Evolutionary conservation across 106 monocot species (phyloP), one percentile per base, ranked within the genome.

Genomic region (Dactylorhiza incarnata): DNA sequence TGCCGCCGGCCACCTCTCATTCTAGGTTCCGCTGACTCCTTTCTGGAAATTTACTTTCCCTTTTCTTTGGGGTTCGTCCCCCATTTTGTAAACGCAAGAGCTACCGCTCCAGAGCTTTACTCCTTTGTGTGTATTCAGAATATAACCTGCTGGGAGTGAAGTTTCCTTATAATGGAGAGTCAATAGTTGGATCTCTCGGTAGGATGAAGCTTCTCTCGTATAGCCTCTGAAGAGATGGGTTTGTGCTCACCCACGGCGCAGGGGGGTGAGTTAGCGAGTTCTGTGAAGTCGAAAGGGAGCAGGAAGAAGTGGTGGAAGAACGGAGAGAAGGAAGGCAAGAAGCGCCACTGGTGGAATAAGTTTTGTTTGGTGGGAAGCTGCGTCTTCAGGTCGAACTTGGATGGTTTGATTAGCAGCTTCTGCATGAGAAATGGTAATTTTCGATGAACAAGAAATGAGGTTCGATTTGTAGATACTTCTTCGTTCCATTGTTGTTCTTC

Each of bases 401-500:
- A 65, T 65, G 65, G 9, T 16, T 69, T 45, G 0, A 16, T 69
- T 46, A 46, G 69, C 44, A 69, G 69, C 6, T 46, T 69, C 16
- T 10, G 69, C 69, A 46, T n/a, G 44, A 46, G n/a, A n/a, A 69
- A 44, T 69, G 69, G 43, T 69, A 69, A 69, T 46, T 45, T 69
- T 69, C 52, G n/a, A 17, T 4, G 69, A 8, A 69, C 9, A 5
- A 17, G 15, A 68, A 68, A 15, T 29, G 43, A 7, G 68, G 3
- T 12, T 37, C 1, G 37, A 37, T 37, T 37, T 37, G 37, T 37
- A 37, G 37, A 37, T 37, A 37, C 37, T 37, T 37, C 37, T 37
- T 37, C 37, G 37, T 37, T 37, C 37, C 37, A 37, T 2, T 37
- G 37, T 37, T 37, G n/a, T 37, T 37, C 37, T 37, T 37, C 37